These are phyloP conservation scores for Podila clonocystis DNA, from an alignment of 192 early-diverging fungal species.

Conservation along the genomic window DNA sequence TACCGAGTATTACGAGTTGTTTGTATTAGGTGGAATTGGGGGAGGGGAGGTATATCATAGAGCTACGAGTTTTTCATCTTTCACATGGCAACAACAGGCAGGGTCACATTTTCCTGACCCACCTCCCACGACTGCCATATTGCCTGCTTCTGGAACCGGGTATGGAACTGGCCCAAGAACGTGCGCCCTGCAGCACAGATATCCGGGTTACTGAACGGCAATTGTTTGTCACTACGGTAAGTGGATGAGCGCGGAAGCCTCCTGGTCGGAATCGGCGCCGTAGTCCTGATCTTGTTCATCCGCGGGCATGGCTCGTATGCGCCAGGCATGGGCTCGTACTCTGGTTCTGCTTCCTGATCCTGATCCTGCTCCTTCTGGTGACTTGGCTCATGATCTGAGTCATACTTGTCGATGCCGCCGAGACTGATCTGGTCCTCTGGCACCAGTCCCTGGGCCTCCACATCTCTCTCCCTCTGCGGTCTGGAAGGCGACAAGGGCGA, in stretches of 20 bases:
- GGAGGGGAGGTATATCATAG: not conserved
- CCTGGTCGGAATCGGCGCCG: not conserved
- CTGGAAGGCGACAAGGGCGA: not conserved
- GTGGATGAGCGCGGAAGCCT: constrained; percentile 14
- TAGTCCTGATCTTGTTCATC: not conserved
- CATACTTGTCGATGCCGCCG: not conserved
- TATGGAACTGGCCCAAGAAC: constrained; percentile 17
- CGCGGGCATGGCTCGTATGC: not conserved
- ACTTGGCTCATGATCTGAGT: not conserved
- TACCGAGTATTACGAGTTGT: no score
- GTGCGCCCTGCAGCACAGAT: constrained; percentile 26
- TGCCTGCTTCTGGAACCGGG: constrained; percentile 17
- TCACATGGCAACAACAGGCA: constrained; percentile 35
- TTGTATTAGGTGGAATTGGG: no score
- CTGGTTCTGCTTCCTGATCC: not conserved
- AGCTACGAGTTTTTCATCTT: not conserved
- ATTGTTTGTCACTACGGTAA: constrained; percentile 9
- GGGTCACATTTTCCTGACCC: constrained; percentile 21
- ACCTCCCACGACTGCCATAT: constrained; percentile 31
- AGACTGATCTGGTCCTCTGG: not conserved
- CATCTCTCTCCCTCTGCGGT: constrained; percentile 1
- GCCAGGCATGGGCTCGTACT: not conserved
- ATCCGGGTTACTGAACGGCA: constrained; percentile 36
- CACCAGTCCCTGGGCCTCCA: not conserved
- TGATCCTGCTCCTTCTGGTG: not conserved